Evolutionary conservation across 805 yeast species (phyloP), one percentile per base, ranked within the genome.

Genomic region (Ogataea pignaliae): DNA sequence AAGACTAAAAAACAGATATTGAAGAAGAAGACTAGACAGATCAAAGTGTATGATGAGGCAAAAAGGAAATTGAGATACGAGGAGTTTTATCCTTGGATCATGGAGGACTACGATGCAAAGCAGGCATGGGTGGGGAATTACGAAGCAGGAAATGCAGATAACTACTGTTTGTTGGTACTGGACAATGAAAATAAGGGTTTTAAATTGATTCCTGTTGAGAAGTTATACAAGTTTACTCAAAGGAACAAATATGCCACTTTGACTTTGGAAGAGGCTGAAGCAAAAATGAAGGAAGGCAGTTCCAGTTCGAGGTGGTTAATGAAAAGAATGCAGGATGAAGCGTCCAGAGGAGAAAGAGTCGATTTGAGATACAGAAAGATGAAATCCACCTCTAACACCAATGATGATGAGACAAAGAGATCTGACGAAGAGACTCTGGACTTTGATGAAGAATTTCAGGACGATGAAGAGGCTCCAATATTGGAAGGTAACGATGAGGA

Each of bases 381-480:
- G 74, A 73, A 18, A 59, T 40, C 55, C 3, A 54, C 69, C 12
- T 76, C 76, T 10, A 43, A 47, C 21, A 58, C 63, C 15, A 58
- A 44, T 16, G 71, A 57, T 33, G 70, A 61, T 31, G 74, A 68
- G 35, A 67, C 52, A 26, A 66, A 65, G 37, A 71, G 72, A 45
- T 83, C 88, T 10, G 96, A 88, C 45, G 88, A 86, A 51, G 97
- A 90, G 52, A 97, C 89, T 59, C 69, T 93, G 57, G 99, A 91
- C 66, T 91, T 75, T 58, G 97, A 93, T 54, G 98, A 93, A 63
- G 97, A 90, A 63, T 93, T 93, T 66, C 97, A 93, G 26, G 99
- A 93, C 64, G 99, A 93, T 63, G 99, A 93, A 68, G 99, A 91
- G 63, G 98, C 98, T 1, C 99, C 99, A 28, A 86, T 93, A 46